Conservation (phyloP, 2,329 filamentous ascomycete species). For the Amphichorda felina region DNA sequence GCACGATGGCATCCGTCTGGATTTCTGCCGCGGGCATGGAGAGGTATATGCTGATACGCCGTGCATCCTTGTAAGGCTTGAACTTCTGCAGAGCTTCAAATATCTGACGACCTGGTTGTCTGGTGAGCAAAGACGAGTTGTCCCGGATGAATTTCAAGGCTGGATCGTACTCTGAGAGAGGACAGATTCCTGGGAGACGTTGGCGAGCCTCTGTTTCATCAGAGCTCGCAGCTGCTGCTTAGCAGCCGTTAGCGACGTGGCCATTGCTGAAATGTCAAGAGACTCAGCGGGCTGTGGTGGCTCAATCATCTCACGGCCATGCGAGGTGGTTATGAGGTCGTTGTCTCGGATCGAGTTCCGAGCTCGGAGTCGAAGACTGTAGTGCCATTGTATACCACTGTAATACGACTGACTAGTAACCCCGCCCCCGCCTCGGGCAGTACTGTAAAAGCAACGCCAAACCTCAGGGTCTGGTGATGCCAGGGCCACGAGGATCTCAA, state of each 20-base stretch:
- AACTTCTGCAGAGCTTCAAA: constrained; percentile 54
- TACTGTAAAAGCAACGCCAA: too few species aligned
- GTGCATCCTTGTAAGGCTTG: constrained; percentile 64
- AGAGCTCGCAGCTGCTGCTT: constrained; percentile 65
- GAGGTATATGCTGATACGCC: constrained; percentile 72
- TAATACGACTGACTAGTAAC: too few species aligned
- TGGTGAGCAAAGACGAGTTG: neutral
- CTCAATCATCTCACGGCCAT: too few species aligned
- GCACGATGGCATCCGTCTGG: constrained; percentile 71
- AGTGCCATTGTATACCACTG: too few species aligned
- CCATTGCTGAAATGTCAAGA: constrained; percentile 23
- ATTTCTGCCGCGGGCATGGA: constrained; percentile 87
- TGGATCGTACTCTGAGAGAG: constrained; percentile 60
- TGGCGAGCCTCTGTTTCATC: constrained; percentile 56
- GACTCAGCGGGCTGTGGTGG: too few species aligned
- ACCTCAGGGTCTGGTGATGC: too few species aligned
- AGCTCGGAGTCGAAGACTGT: too few species aligned
- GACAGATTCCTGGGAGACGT: constrained; percentile 49
- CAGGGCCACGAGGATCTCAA: too few species aligned
- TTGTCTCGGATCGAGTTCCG: too few species aligned
- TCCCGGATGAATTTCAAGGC: constrained; percentile 17
- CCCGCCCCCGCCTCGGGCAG: too few species aligned
- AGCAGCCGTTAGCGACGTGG: constrained; percentile 44
- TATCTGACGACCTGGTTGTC: constrained; percentile 46
- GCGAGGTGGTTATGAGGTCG: too few species aligned